Evolutionary conservation across 768 basidiomycete species (phyloP), one percentile per base, ranked within the genome.

Genomic region (Boletus pseudopeckii): DNA sequence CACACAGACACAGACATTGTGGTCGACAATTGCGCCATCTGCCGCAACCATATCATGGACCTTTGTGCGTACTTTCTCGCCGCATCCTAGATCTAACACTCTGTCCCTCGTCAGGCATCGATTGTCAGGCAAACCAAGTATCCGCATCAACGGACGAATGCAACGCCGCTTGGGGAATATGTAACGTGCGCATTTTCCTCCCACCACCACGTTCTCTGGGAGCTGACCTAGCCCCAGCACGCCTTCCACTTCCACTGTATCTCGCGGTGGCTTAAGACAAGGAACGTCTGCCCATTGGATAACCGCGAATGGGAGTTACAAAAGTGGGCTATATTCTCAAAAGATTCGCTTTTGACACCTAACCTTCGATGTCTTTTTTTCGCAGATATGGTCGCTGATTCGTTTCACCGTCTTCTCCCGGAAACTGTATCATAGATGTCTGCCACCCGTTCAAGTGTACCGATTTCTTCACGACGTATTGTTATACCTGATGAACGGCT

Each of bases 191-290:
- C 28, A 22, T 20, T 20, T 7, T 37, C 41, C 9, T 53, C 14
- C 26, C 4, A 14, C 5, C 17, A 0, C 32, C 10, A 14, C n/a
- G n/a, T n/a, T 18, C 10, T 2, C 46, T 7, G 11, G 24, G 13
- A 30, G 52, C 33, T 61, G 26, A 65, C 37, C 26, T 22, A 17
- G 11, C 14, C 24, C 30, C 59, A 95, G 94, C 96, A 99, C 69
- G 96, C 96, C 5, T 99, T 99, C 80, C 96, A 99, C 75, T 99
- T 98, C 76, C 96, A 98, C 71, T 99, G 96, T 73, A 99, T 99
- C 71, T 96, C 95, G 9, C 85, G 97, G 42, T 99, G 97, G 97
- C 80, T 99, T 57, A 99, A 98, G 80, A 98, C 97, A 20, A 80
- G 93, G 60, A 94, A 96, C 64, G 93, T 95, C 30, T 96, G 93